Conservation (phyloP, 306 rosid genomes). For the Sechiopsis laciniata region DNA sequence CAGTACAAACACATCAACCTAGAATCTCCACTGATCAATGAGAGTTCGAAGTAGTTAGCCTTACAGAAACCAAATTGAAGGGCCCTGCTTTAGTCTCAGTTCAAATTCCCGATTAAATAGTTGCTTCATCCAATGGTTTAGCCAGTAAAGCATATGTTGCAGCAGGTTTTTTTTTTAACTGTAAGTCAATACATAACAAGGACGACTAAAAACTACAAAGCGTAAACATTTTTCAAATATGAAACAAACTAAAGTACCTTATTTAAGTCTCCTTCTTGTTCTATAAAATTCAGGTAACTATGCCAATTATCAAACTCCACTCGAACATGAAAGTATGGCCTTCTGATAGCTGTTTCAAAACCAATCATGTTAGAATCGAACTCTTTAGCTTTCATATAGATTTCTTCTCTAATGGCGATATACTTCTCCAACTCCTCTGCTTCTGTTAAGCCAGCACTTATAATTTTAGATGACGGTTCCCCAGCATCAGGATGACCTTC, state of each 20-base stretch:
- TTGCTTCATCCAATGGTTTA: constrained; percentile 93
- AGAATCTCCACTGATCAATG: constrained; percentile 75
- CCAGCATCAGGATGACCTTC: constrained; percentile 54
- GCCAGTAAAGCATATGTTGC: constrained; percentile 84
- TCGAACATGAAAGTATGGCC: constrained; percentile 96
- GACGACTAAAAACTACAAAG: constrained; percentile 36
- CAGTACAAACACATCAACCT: constrained; percentile 81
- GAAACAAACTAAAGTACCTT: constrained; percentile 68
- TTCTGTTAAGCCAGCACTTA: constrained; percentile 83
- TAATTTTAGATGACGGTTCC: constrained; percentile 61
- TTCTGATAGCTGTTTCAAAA: constrained; percentile 97
- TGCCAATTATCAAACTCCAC: constrained; percentile 99
- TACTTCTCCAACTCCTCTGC: constrained; percentile 99
- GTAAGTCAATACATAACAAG: constrained; percentile 61
- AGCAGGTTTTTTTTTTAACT: constrained; percentile 61
- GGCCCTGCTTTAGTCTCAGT: constrained; percentile 99
- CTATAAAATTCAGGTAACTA: constrained; percentile 80
- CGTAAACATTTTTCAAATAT: background rate
- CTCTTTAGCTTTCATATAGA: constrained; percentile 96
- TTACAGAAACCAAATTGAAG: constrained; percentile 94
- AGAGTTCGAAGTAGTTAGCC: constrained; percentile 99
- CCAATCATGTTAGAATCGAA: constrained; percentile 98
- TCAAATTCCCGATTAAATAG: constrained; percentile 91
- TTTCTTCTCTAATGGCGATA: constrained; percentile 90
- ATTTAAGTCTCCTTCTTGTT: constrained; percentile 88